These are phyloP conservation scores for Paxillus rubicundulus DNA, from an alignment of 768 basidiomycete genomes.

Conservation along the genomic window DNA sequence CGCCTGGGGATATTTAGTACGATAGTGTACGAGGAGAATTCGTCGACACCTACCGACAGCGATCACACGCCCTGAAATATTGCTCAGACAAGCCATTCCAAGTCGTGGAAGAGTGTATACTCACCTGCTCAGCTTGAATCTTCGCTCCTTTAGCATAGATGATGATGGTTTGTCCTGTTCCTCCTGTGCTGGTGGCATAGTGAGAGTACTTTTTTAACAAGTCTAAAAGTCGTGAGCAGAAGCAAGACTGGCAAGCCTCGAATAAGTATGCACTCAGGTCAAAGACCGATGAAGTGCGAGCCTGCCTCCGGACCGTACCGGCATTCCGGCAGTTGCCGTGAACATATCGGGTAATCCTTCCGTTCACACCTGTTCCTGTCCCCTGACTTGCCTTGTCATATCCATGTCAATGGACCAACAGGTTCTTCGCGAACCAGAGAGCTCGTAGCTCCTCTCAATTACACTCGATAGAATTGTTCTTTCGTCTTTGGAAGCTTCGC, in stretches of 20 bases:
- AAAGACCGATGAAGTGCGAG: constrained; percentile 7
- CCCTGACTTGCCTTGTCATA: constrained; percentile 2
- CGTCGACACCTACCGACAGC: constrained; percentile 67
- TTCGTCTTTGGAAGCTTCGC: neutral
- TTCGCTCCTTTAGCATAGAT: constrained; percentile 68
- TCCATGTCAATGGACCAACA: neutral
- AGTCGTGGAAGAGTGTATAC: constrained; percentile 14
- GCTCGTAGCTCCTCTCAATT: constrained; percentile 24
- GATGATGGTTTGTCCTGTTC: constrained; percentile 45
- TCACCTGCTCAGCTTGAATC: constrained; percentile 86
- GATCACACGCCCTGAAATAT: constrained; percentile 76
- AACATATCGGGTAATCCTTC: constrained; percentile 27
- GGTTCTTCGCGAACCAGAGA: constrained; percentile 14
- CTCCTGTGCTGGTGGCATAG: constrained; percentile 33
- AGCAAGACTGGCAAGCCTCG: constrained; percentile 1
- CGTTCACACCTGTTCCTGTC: constrained; percentile 14
- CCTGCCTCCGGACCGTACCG: constrained; percentile 27
- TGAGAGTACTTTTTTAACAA: constrained; percentile 4
- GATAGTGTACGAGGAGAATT: neutral
- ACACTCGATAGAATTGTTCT: constrained; percentile 21
- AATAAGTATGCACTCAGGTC: constrained; percentile 29
- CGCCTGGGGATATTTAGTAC: constrained; percentile 44
- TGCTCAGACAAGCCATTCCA: constrained; percentile 8
- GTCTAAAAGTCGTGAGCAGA: constrained; percentile 8
- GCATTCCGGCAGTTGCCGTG: constrained; percentile 16